These are phyloP conservation scores for Pythium biforme DNA, from an alignment of 352 stramenopile species.

Conservation along the genomic window DNA sequence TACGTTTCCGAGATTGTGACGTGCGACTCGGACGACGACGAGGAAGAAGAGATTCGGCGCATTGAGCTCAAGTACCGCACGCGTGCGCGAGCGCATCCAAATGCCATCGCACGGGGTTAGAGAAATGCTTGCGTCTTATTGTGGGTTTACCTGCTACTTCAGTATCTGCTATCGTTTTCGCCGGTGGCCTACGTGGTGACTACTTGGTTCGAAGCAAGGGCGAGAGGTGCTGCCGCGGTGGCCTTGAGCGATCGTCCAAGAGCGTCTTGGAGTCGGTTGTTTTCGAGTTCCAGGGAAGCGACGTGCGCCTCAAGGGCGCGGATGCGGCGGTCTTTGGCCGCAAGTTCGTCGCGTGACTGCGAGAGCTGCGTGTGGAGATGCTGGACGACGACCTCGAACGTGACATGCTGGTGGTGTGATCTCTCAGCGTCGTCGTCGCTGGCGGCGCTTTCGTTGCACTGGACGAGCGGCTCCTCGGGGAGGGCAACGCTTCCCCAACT, in stretches of 20 bases:
- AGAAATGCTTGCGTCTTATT: too few relatives aligned
- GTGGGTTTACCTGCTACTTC: too few relatives aligned
- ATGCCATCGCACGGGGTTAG: background rate
- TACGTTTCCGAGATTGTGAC: constrained; percentile 38
- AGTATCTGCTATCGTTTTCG: background rate
- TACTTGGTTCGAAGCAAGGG: constrained; percentile 7
- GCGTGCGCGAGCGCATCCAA: constrained; percentile 26
- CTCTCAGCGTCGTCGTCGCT: constrained; percentile 6
- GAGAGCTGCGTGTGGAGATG: constrained; percentile 31
- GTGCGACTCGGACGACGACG: constrained; percentile 73
- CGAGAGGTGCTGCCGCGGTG: background rate
- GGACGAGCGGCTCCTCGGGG: background rate
- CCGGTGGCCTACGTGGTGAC: background rate
- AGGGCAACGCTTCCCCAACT: background rate
- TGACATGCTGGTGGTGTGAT: constrained; percentile 25
- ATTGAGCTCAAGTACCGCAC: constrained; percentile 75
- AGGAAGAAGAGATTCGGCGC: constrained; percentile 67
- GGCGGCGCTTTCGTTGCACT: constrained; percentile 12
- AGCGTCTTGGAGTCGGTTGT: background rate
- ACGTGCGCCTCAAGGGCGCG: constrained; percentile 28
- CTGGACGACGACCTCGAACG: constrained; percentile 34
- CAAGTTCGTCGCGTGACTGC: background rate
- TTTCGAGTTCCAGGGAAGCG: constrained; percentile 21
- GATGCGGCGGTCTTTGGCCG: constrained; percentile 26
- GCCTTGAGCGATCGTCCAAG: background rate